These are phyloP conservation scores for Coffea eugenioides DNA, from an alignment of 257 asterid species.

Conservation along the genomic window DNA sequence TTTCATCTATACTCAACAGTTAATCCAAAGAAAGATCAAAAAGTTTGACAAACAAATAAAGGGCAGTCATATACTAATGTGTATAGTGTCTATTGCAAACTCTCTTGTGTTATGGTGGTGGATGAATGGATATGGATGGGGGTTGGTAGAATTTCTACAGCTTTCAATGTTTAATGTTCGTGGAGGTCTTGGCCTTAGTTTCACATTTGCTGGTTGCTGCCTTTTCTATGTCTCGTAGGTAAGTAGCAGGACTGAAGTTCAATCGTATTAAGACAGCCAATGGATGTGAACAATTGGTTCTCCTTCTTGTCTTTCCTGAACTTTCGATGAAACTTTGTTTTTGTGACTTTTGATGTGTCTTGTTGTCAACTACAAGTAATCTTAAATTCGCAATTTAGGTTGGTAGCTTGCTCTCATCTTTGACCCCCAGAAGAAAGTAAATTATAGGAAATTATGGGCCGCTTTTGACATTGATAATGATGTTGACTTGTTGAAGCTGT, in stretches of 20 bases:
- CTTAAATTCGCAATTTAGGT: not conserved
- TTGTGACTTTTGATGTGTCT: not conserved
- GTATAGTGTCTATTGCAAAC: not conserved
- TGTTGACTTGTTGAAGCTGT: not conserved
- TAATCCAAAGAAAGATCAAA: not conserved
- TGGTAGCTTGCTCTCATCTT: not conserved
- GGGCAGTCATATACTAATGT: too few species aligned
- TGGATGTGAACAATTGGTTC: not conserved
- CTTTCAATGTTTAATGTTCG: not conserved
- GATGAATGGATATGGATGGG: not conserved
- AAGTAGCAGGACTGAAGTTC: not conserved
- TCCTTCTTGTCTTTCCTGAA: not conserved
- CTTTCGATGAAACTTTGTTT: not conserved
- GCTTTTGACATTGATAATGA: not conserved
- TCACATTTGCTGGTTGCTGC: too few species aligned
- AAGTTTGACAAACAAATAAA: not conserved
- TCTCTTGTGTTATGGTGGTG: not conserved
- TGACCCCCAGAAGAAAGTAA: not conserved
- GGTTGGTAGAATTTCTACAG: not conserved
- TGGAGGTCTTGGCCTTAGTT: not conserved
- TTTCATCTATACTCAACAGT: not conserved
- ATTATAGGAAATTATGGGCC: not conserved
- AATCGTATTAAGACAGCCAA: not conserved
- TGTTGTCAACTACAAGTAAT: not conserved
- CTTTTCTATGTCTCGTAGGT: too few species aligned